These are phyloP conservation scores for Bretschneidera sinensis DNA, from an alignment of 345 rosid genomes.

Conservation along the genomic window DNA sequence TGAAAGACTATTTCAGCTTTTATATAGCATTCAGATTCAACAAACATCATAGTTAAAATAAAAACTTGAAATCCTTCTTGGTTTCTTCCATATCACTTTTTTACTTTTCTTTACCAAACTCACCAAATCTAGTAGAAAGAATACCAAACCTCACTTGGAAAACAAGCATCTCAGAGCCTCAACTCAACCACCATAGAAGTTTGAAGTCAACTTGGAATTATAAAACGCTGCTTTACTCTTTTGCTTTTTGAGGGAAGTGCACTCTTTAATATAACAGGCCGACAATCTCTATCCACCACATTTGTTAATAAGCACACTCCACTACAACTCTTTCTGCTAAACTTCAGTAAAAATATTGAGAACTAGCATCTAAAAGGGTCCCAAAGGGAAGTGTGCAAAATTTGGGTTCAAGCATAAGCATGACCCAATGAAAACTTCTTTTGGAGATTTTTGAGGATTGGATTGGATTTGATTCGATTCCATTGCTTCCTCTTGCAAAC, in stretches of 20 bases:
- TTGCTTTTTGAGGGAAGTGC: background rate
- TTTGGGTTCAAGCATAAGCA: no score
- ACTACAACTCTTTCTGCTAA: background rate
- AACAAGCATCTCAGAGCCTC: constrained; percentile 27
- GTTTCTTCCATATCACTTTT: constrained; percentile 26
- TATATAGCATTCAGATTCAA: background rate
- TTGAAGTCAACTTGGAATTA: background rate
- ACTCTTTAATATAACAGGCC: no score
- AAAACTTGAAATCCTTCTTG: background rate
- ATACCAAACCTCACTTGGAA: constrained; percentile 68
- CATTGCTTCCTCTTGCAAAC: no score
- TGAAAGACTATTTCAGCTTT: background rate
- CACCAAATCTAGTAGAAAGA: constrained; percentile 28
- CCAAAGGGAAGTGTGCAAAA: no score
- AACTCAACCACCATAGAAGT: background rate
- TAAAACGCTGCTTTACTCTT: no score
- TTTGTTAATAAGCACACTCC: no score
- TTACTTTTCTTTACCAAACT: constrained; percentile 40
- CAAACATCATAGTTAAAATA: background rate
- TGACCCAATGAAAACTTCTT: no score
- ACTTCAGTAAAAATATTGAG: no score
- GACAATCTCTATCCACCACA: no score
- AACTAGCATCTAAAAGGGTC: no score
- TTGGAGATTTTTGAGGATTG: no score
- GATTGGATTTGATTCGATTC: no score